A percentile compares a stretch with the other conserved stretches of the same genome.
These are phyloP conservation scores for Daldinia eschscholtzii DNA, from an alignment of 2,329 filamentous ascomycete species.

Conservation along the genomic window DNA sequence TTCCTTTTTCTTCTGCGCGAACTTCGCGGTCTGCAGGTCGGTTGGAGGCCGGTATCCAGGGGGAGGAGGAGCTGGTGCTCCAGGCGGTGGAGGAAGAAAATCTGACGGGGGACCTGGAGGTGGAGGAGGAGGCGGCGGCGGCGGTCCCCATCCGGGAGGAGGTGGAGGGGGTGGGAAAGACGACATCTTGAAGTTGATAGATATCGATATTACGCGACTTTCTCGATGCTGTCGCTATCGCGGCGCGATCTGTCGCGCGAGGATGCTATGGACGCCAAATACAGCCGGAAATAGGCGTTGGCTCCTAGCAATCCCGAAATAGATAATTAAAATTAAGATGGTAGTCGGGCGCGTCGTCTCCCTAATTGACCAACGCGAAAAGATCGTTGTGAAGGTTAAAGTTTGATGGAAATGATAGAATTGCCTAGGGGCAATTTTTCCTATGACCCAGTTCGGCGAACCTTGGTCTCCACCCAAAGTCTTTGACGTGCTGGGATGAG, in stretches of 20 bases:
- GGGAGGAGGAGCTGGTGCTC: constrained; percentile 77
- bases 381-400: constrained; percentile 28
- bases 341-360: constrained; percentile 40
- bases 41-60: constrained; percentile 85
- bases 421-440: constrained; percentile 47
- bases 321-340: constrained; percentile 29
- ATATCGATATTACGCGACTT: constrained; percentile 44
- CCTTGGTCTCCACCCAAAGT: constrained; percentile 16
- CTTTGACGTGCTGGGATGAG: background rate
- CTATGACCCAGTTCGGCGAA: constrained; percentile 16
- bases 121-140: constrained; percentile 67
- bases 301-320: constrained; percentile 20
- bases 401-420: constrained; percentile 35
- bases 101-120: constrained; percentile 68
- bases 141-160: constrained; percentile 68
- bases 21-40: constrained; percentile 90
- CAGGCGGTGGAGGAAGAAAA: constrained; percentile 68
- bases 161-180: constrained; percentile 67
- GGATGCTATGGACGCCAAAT: constrained; percentile 40
- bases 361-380: constrained; percentile 44
- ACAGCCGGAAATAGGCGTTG: constrained; percentile 36
- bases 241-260: constrained; percentile 53
- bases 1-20: constrained; percentile 98
- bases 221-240: constrained; percentile 49
- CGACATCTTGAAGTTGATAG: constrained; percentile 59